Conservation (phyloP, 352 stramenopile genomes). For the Globisporangium orthogonon region DNA sequence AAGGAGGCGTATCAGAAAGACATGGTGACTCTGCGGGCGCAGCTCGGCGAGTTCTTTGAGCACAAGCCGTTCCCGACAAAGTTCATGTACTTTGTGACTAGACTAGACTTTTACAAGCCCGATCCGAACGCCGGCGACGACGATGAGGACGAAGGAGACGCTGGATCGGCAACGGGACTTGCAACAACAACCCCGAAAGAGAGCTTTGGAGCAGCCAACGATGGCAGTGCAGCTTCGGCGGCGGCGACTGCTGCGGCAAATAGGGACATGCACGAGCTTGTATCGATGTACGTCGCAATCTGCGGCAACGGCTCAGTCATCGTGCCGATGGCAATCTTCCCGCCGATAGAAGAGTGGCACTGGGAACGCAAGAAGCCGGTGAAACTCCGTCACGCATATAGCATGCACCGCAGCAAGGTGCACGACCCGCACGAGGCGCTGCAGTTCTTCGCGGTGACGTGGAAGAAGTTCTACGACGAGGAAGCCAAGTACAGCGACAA, state of each 20-base stretch:
- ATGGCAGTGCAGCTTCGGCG: not conserved
- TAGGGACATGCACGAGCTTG: conserved; percentile 42
- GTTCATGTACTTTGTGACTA: conserved; percentile 84
- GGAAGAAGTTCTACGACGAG: conserved; percentile 87
- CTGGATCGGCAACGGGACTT: not conserved
- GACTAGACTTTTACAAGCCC: conserved; percentile 70
- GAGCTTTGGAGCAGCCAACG: not conserved
- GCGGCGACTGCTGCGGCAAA: not conserved
- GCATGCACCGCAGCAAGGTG: conserved; percentile 63
- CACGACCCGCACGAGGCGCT: conserved; percentile 69
- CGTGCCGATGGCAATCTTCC: conserved; percentile 83
- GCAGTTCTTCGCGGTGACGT: conserved; percentile 83
- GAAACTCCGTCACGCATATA: conserved; percentile 79
- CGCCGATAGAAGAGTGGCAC: conserved; percentile 68
- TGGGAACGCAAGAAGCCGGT: conserved; percentile 84
- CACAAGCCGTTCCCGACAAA: conserved; percentile 76
- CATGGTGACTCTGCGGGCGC: conserved; percentile 53
- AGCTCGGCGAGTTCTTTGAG: conserved; percentile 78
- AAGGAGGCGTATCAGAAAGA: conserved; percentile 65
- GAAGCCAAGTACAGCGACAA: conserved; percentile 86
- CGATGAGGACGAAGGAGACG: conserved; percentile 25
- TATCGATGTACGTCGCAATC: conserved; percentile 82
- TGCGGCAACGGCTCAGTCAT: conserved; percentile 83
- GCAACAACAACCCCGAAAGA: not conserved
- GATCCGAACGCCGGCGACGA: conserved; percentile 32